These are phyloP conservation scores for Naganishia vishniacii DNA, from an alignment of 768 basidiomycete genomes.

Conservation along the genomic window DNA sequence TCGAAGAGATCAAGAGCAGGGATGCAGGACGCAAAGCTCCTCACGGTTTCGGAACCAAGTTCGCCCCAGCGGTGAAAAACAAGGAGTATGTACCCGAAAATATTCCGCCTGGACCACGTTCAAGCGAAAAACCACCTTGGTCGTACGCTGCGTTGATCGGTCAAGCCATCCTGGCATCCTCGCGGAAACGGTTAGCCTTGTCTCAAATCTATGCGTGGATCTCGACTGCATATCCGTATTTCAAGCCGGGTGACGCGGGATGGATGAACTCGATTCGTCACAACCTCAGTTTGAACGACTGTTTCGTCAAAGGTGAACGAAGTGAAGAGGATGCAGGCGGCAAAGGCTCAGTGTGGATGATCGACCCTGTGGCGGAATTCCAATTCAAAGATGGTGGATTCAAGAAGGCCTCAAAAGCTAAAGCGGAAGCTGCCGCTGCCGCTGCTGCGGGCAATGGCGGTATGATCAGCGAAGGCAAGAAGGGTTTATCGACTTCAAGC, in stretches of 20 bases:
- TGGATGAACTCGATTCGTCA: conserved; percentile 50
- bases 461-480: not conserved
- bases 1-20: conserved; percentile 23
- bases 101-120: conserved; percentile 78
- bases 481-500: not conserved
- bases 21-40: conserved; percentile 41
- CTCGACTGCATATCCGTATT: conserved; percentile 85
- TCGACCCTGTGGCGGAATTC: conserved; percentile 27
- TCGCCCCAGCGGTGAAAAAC: conserved; percentile 48
- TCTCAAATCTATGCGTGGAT: conserved; percentile 97
- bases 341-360: conserved; percentile 48
- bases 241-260: conserved; percentile 74
- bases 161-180: conserved; percentile 81
- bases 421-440: conserved; percentile 8
- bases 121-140: conserved; percentile 68
- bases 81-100: conserved; percentile 42
- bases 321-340: conserved; percentile 42
- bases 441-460: not conserved
- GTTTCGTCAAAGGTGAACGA: conserved; percentile 42
- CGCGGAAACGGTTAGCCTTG: conserved; percentile 75
- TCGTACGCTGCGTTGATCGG: conserved; percentile 96
- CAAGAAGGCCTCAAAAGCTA: conserved; percentile 28
- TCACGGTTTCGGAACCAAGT: not conserved
- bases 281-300: conserved; percentile 47
- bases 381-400: conserved; percentile 35